Conservation (phyloP, 352 stramenopile genomes). For the Globisporangium splendens region DNA sequence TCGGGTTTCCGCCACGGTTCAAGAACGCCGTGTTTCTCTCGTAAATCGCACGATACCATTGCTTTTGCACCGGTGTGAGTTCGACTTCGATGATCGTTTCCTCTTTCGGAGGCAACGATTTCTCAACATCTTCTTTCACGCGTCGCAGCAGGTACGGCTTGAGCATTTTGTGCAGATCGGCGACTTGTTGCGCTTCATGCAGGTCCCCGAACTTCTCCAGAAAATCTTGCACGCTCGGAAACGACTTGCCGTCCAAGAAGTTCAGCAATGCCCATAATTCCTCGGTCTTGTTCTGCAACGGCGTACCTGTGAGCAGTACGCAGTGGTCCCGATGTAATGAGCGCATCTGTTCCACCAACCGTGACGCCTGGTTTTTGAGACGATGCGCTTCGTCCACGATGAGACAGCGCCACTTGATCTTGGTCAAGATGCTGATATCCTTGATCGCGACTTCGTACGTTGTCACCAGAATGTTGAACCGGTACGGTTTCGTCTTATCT, state of each 20-base stretch:
- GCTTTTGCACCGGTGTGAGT: slow-evolving; percentile 87
- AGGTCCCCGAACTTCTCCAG: slow-evolving; percentile 90
- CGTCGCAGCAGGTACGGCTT: slow-evolving; percentile 87
- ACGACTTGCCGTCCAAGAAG: slow-evolving; percentile 94
- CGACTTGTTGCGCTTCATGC: slow-evolving; percentile 85
- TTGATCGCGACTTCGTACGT: slow-evolving; percentile 91
- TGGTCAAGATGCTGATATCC: slow-evolving; percentile 89
- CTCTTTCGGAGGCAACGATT: slow-evolving; percentile 84
- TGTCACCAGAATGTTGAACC: slow-evolving; percentile 90
- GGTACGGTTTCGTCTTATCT: slow-evolving; percentile 82
- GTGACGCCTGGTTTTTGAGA: slow-evolving; percentile 85
- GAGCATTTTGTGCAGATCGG: slow-evolving; percentile 87
- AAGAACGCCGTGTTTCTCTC: slow-evolving; percentile 95
- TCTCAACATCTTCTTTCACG: slow-evolving; percentile 90
- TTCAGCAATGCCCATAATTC: slow-evolving; percentile 99
- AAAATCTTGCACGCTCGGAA: slow-evolving; percentile 93
- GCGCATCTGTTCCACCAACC: slow-evolving; percentile 83
- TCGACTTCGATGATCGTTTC: slow-evolving; percentile 91
- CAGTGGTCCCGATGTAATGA: slow-evolving; percentile 79
- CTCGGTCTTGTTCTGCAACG: slow-evolving; percentile 97
- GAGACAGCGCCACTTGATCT: slow-evolving; percentile 92
- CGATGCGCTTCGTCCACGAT: slow-evolving; percentile 89
- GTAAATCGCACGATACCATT: slow-evolving; percentile 93
- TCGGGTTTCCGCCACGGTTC: slow-evolving; percentile 70
- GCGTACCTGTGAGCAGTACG: slow-evolving; percentile 83